phyloP scores from a whole-genome alignment of 2,329 filamentous ascomycete genomes.

The Dactylellina leptospora region DNA sequence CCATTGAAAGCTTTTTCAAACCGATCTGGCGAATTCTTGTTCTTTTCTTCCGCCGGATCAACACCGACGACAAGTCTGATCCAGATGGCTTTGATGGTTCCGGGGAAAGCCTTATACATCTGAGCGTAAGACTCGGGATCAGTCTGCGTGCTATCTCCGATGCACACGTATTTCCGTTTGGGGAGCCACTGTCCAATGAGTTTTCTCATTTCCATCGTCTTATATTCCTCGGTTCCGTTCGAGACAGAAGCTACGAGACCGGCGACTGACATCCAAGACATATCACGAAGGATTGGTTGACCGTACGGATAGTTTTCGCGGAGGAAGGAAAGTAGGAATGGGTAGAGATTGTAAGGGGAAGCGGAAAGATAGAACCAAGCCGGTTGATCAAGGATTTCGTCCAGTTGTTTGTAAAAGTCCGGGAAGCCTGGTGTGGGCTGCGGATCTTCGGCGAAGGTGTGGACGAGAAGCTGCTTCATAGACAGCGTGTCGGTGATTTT shows the following conservation, averaged over 20 bases:
- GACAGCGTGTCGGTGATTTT: slow-evolving; percentile 86
- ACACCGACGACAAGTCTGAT: slow-evolving; percentile 56
- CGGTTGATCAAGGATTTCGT: slow-evolving; percentile 67
- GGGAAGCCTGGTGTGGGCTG: slow-evolving; percentile 81
- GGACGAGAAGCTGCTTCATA: slow-evolving; percentile 79
- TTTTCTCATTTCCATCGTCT: slow-evolving; percentile 75
- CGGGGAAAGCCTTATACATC: slow-evolving; percentile 73
- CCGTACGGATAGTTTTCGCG: slow-evolving; percentile 76
- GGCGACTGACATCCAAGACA: slow-evolving; percentile 82
- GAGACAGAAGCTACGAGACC: slow-evolving; percentile 83
- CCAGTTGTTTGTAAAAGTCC: slow-evolving; percentile 77
- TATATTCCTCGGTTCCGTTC: slow-evolving; percentile 83
- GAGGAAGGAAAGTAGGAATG: slow-evolving; percentile 80
- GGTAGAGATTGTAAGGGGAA: slow-evolving; percentile 92
- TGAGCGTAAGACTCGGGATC: slow-evolving; percentile 91
- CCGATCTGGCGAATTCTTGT: slow-evolving; percentile 67
- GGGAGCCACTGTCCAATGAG: slow-evolving; percentile 84
- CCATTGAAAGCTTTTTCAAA: slow-evolving; percentile 85
- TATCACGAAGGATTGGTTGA: slow-evolving; percentile 83
- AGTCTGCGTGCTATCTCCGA: slow-evolving; percentile 90
- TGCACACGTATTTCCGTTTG: slow-evolving; percentile 77
- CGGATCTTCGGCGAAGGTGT: slow-evolving; percentile 82
- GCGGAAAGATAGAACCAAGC: slow-evolving; percentile 94
- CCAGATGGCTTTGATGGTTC: slow-evolving; percentile 81
- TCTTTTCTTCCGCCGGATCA: slow-evolving; percentile 71